Percentiles rank a stretch among this genome's conserved stretches.
Evolutionary conservation across 805 yeast species (phyloP).

Genomic region (Kodamaea jinghongensis): DNA sequence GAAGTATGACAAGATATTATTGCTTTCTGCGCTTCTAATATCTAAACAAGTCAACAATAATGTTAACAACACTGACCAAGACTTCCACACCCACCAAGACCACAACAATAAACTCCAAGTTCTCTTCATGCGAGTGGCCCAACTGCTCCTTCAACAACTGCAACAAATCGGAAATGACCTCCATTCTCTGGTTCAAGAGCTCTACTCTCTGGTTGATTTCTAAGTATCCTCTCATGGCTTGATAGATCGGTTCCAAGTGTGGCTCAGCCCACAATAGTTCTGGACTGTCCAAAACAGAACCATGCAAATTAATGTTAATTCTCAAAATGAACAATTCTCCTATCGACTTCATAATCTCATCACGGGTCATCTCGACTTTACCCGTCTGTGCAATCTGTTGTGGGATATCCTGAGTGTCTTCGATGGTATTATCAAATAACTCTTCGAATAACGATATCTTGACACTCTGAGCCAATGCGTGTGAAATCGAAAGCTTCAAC

Average conservation of each 20-base stretch:
- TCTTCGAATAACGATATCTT: constrained; percentile 95
- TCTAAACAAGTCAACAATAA: constrained; percentile 54
- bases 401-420: constrained; percentile 95
- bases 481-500: constrained; percentile 90
- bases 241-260: constrained; percentile 94
- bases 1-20: no score
- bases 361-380: constrained; percentile 90
- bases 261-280: constrained; percentile 99
- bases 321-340: constrained; percentile 91
- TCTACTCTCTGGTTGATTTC: constrained; percentile 95
- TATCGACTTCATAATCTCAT: constrained; percentile 94
- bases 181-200: constrained; percentile 83
- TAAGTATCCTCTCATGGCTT: constrained; percentile 91
- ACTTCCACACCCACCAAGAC: constrained; percentile 91
- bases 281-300: constrained; percentile 91
- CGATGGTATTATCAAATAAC: constrained; percentile 93
- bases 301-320: constrained; percentile 78
- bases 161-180: constrained; percentile 86
- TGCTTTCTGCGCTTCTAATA: constrained; percentile 13
- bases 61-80: constrained; percentile 79
- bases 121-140: constrained; percentile 91
- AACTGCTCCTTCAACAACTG: constrained; percentile 97
- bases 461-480: constrained; percentile 93
- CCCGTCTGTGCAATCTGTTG: constrained; percentile 94
- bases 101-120: constrained; percentile 86